Evolutionary conservation across 345 rosid genomes (phyloP), one percentile per base, ranked within the genome.

Genomic region (Ailanthus altissimus): DNA sequence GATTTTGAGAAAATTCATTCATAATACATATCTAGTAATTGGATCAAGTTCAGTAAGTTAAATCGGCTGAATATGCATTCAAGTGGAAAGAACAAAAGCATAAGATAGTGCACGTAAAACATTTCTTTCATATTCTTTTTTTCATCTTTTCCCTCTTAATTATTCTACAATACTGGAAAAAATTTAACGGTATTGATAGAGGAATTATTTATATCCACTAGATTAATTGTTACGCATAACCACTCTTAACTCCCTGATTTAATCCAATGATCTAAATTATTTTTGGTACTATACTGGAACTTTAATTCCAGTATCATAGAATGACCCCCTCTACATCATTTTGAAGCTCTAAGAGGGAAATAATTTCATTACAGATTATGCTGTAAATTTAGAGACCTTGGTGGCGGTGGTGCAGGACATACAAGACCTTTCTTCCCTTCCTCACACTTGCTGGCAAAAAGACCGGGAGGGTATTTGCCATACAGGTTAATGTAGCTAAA

Each of bases 401-500:
- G 72, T 18, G 92, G 80, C 6, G 75, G 20, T 13, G 4, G 10
- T 2, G 80, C 65, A 16, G 90, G 80, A 79, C 97, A 92, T 23
- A 9, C 85, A 28, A 92, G 94, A 65, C 94, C 97, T 56, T 61
- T 28, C 74, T 84, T 89, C 46, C 86, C 86, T 68, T 84, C 92
- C 23, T 60, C 77, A 67, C 97, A 90, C 78, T 84, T 85, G 1
- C 80, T 86, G 8, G 90, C 84, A 53, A 90, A 90, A 53, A 91
- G 84, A 11, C 97, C 97, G 14, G 91, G 84, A 0, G 94, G 94
- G 77, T 91, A 91, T 20, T 81, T 86, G 0, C 94, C 93, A 3
- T 86, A 62, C 47, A 88, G 80, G 67, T 87, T 83, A 75, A 91
- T 89, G 88, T 91, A 90, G 81, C 84, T 88, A 78, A 91, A 91